Evolutionary conservation across 176 grass and related monocot species (phyloP).

Genomic region (Tillandsia leiboldiana): DNA sequence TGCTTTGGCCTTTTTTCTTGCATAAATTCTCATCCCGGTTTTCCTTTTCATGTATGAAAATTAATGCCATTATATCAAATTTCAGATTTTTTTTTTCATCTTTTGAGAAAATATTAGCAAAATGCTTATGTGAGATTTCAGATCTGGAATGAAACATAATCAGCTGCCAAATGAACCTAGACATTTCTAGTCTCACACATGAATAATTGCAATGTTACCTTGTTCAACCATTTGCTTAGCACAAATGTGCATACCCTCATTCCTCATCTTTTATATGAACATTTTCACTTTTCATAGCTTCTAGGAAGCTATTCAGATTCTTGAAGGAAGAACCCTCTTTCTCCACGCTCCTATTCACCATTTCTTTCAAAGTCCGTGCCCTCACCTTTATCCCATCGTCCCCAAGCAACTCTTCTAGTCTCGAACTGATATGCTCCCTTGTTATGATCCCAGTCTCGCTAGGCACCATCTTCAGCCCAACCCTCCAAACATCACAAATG

Average conservation of each 20-base stretch:
- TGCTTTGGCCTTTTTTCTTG: too few relatives aligned
- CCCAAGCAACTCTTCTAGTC: background rate
- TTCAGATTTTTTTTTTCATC: too few relatives aligned
- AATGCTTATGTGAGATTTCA: too few relatives aligned
- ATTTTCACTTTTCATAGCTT: slow-evolving; percentile 1
- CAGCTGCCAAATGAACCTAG: too few relatives aligned
- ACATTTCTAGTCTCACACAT: too few relatives aligned
- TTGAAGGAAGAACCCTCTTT: slow-evolving; percentile 10
- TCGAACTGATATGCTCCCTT: slow-evolving; percentile 4
- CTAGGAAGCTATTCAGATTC: slow-evolving; percentile 8
- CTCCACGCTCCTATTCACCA: background rate
- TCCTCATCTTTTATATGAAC: background rate
- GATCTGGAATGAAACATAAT: too few relatives aligned
- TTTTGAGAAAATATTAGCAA: too few relatives aligned
- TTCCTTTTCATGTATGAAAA: too few relatives aligned
- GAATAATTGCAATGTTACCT: too few relatives aligned
- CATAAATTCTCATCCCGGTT: too few relatives aligned
- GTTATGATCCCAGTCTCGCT: background rate
- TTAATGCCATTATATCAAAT: too few relatives aligned
- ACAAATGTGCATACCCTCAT: background rate
- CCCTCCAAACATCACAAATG: background rate
- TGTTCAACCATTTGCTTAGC: background rate
- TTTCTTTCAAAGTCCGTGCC: slow-evolving; percentile 3
- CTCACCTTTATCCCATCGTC: background rate
- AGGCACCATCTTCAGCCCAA: slow-evolving; percentile 8